A percentile compares a stretch with the other conserved stretches of the same genome.
Evolutionary conservation across 805 yeast species (phyloP).

Genomic region (Kluyveromyces wickerhamii): DNA sequence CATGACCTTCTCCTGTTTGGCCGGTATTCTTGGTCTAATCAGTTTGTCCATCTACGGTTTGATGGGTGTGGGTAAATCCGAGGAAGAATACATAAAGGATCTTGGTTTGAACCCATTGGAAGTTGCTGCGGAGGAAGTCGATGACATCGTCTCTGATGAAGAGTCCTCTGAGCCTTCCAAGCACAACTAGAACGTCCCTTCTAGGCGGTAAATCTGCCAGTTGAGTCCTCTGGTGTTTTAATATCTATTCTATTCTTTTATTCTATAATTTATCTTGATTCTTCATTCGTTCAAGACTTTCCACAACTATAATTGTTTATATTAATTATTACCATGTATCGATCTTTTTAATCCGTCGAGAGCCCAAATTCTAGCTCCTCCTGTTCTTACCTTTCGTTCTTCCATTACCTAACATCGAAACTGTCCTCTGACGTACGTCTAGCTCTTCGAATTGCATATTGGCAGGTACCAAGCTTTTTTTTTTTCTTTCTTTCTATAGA

Average conservation of each 20-base stretch:
- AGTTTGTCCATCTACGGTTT: constrained; percentile 79
- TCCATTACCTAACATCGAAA: no score
- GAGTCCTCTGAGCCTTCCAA: constrained; percentile 1
- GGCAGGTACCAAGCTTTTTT: no score
- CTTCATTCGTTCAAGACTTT: background rate
- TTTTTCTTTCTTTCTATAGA: no score
- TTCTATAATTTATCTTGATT: no score
- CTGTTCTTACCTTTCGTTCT: no score
- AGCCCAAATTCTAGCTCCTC: no score
- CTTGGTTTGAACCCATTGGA: constrained; percentile 41
- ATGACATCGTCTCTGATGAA: constrained; percentile 3
- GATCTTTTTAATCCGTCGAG: no score
- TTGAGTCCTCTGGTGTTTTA: no score
- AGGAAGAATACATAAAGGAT: constrained; percentile 48
- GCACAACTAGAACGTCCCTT: background rate
- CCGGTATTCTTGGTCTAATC: constrained; percentile 76
- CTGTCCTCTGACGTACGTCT: no score
- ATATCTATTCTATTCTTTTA: no score
- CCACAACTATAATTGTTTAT: background rate
- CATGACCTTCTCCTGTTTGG: constrained; percentile 77
- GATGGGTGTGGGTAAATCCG: constrained; percentile 68
- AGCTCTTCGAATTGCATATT: no score
- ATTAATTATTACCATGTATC: background rate
- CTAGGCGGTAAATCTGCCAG: no score
- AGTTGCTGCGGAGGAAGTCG: constrained; percentile 24